Base-by-base conservation (phyloP, 2,329 filamentous ascomycete genomes). In the Penicillium olsonii region DNA sequence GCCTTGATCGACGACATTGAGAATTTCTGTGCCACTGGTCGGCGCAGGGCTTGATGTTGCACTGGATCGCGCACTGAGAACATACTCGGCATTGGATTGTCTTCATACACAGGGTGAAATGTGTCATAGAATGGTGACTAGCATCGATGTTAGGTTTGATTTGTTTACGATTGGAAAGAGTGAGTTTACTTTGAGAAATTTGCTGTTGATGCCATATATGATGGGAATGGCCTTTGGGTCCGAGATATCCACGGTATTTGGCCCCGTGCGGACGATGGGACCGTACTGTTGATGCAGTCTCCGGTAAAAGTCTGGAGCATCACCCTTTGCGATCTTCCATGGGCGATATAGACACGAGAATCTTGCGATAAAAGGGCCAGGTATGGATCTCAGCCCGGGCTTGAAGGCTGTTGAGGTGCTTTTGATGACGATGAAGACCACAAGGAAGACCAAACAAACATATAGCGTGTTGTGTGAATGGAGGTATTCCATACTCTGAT, bases 11-110 rank as follows among this genome's bases (percentile, higher is more conserved):
- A 81, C 9, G 82, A 87, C 88, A 92, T 91, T 53, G 87, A 80
- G 64, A 91, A 92, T 4, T 87, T 87, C 53, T 79, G 82, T 70
- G 88, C 91, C 48, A 94, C 86, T 56, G 84, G 87, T 52, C 88
- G 81, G 22, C 87, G 82, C 65, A 92, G 86, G 61, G 85, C 82
- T 34, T 86, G 82, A 66, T 92, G 89, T 70, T 88, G 92, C 35
- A 80, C 76, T 55, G 92, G 88, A 67, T 89, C 50, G 1, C 45
- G 51, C 1, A 55, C 50, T 15, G 53, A 56, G 35, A 57, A 56
- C 10, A 59, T 46, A 6, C 53, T 56, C 11, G 50, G 53, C 11
- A 57, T 29, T 29, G 53, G 53, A 17, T 56, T 50, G 15, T 53
- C 55, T 37, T 51, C 51, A 8, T 53, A 52, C 31, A 57, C 35